Base-by-base conservation (phyloP, 2,329 filamentous ascomycete species). In the Penicillium sp. region DNA sequence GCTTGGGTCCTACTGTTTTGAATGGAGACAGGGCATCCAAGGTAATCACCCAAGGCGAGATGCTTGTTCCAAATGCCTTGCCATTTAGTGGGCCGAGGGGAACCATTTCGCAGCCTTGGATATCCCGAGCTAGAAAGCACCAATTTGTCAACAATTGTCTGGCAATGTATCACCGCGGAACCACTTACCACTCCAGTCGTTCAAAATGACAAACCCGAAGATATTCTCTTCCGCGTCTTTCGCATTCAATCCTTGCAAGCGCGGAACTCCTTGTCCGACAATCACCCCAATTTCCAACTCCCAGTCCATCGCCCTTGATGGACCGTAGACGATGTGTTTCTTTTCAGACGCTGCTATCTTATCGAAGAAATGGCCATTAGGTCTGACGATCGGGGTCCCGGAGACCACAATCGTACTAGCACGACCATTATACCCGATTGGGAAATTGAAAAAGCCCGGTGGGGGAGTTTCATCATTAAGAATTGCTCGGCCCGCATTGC, bases 41-140 rank as follows among this genome's bases (percentile, higher is more conserved):
- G 0, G 84, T 85, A 3, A 88, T 70, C 13, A 88, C 74, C 86
- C 86, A 88, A 0, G 86, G 84, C 0, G 82, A 84, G 22, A 88
- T 82, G 0, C 78, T 80, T 0, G 84, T 88, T 7, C 78, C 80
- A 44, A 87, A 86, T 31, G 79, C 82, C 68, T 88, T 89, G 2
- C 81, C 79, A 50, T 87, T 85, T 52, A 87, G 78, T 0, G 86
- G 86, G 0, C 85, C 85, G 0, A 87, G 71, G 0, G 84, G 84
- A 3, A 74, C 75, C 84, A 87, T 87, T 62, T 88, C 86, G 22
- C 84, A 74, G 0, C 72, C 78, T 67, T 88, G 85, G 21, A 88
- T 84, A 65, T 88, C 85, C 6, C 71, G 63, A 4, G 65, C 65
- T 64, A 48, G 52, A 49, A 19, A 21, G 8, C 19, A 29, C 39